Base-by-base conservation (phyloP, 208 protist genomes). In the Borovskyia barvae region DNA sequence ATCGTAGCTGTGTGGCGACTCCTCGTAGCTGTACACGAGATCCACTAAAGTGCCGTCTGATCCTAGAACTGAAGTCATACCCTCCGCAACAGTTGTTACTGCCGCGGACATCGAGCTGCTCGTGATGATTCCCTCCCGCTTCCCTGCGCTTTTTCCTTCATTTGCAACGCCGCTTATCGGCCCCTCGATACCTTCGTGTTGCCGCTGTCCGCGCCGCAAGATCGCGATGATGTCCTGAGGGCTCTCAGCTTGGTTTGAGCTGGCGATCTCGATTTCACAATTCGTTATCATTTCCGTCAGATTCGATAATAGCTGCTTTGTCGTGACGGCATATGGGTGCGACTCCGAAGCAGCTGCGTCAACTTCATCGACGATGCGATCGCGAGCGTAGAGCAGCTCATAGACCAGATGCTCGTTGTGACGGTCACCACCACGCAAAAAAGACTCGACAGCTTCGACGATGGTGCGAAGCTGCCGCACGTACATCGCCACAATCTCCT, bases 321-420 rank as follows among this genome's bases (percentile, higher is more conserved):
- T 59, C 29, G 26, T 2, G 5, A 32, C 36, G 5, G 47, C 63
- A 8, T 41, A 25, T 2, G 35, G 52, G 52, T 0, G 15, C 9
- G 35, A 19, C 28, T 26, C 43, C 0, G 7, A 28, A 35, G 42
- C 62, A 5, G 62, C 62, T 0, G 52, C 26, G 2, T 69, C 62
- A 14, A 61, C 52, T 5, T 69, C 62, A 42, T 69, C 62, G 47
- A 77, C 64, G 25, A 92, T 32, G 11, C 58, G 68, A 19, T 51
- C 35, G 15, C 66, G 56, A 11, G 49, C 24, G 61, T 94, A 92
- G 11, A 94, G 68, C 17, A 94, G 50, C 49, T 92, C 88, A 68
- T 94, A 94, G 11, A 88, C 47, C 26, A 94, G 77, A 5, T 59
- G 52, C 25, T 91, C 77, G 66, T 94, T 94, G 54, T 47, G 49